Conservation (phyloP, 2,329 filamentous ascomycete species). For the Pleoardoris graminearum region DNA sequence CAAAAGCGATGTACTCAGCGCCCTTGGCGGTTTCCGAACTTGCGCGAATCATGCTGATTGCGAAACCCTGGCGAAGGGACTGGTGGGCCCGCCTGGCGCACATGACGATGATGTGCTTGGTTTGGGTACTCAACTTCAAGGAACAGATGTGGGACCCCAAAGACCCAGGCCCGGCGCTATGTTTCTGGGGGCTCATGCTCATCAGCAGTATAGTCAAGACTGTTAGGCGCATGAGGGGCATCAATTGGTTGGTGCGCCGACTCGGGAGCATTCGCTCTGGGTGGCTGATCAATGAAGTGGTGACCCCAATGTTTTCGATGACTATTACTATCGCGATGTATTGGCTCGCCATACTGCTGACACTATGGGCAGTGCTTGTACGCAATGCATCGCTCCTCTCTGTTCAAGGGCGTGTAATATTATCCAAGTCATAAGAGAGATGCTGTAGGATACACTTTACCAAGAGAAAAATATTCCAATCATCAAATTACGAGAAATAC, state of each 20-base stretch:
- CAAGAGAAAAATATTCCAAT: too few species aligned
- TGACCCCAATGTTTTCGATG: not conserved
- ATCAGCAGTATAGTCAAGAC: not conserved
- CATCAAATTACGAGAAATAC: too few species aligned
- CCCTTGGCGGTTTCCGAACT: not conserved
- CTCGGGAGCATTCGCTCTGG: not conserved
- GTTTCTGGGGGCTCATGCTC: slow-evolving; percentile 4
- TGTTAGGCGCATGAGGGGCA: not conserved
- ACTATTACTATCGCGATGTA: not conserved
- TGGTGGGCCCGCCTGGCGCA: slow-evolving; percentile 5
- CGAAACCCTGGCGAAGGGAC: not conserved
- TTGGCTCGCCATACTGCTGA: not conserved
- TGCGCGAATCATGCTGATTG: not conserved
- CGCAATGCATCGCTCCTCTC: not conserved
- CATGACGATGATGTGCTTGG: slow-evolving; percentile 5
- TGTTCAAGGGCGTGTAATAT: not conserved
- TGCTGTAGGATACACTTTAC: not conserved
- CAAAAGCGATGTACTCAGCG: slow-evolving; percentile 8
- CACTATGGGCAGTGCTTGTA: not conserved
- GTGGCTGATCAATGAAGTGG: not conserved
- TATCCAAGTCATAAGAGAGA: not conserved
- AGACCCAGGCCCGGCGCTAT: slow-evolving; percentile 12
- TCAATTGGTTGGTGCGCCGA: not conserved
- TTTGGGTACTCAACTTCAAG: slow-evolving; percentile 8
- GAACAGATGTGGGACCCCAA: slow-evolving; percentile 10